Percentiles rank a stretch among this genome's conserved stretches.
Evolutionary conservation across 1,284 basidiomycete species (phyloP).

Genomic region (Vanrija sp.): DNA sequence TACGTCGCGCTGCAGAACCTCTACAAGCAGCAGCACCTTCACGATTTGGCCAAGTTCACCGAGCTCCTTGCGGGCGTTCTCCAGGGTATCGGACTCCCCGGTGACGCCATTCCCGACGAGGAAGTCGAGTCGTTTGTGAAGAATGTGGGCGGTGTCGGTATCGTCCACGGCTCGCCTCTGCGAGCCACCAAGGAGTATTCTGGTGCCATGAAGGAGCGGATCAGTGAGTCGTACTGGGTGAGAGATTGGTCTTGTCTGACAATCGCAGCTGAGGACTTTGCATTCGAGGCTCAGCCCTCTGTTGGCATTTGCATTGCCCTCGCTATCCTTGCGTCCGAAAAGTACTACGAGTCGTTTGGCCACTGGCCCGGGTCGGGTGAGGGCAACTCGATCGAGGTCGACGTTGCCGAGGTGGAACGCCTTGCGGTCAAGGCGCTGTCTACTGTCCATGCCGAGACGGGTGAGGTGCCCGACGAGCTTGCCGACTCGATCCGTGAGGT

Average conservation of each 20-base stretch:
- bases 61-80: constrained; percentile 39
- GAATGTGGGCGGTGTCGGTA: constrained; percentile 76
- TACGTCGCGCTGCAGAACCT: constrained; percentile 56
- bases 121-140: constrained; percentile 80
- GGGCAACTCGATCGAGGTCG: constrained; percentile 45
- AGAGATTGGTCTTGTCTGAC: neutral
- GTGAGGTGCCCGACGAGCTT: constrained; percentile 60
- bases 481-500: constrained; percentile 69
- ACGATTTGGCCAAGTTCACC: constrained; percentile 40
- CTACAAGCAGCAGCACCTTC: constrained; percentile 41
- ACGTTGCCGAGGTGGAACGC: constrained; percentile 33
- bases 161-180: constrained; percentile 70
- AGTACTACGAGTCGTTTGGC: constrained; percentile 44
- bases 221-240: constrained; percentile 55
- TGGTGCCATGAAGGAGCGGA: constrained; percentile 45
- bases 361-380: constrained; percentile 51
- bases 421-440: constrained; percentile 22
- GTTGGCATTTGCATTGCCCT: constrained; percentile 37
- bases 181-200: constrained; percentile 57
- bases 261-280: constrained; percentile 14
- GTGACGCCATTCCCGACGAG: constrained; percentile 52
- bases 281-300: constrained; percentile 8
- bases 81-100: constrained; percentile 30
- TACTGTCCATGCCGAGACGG: constrained; percentile 20
- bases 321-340: constrained; percentile 51